Evolutionary conservation across 2,329 filamentous ascomycete genomes (phyloP).

Genomic region (Stemphylium lycopersici): DNA sequence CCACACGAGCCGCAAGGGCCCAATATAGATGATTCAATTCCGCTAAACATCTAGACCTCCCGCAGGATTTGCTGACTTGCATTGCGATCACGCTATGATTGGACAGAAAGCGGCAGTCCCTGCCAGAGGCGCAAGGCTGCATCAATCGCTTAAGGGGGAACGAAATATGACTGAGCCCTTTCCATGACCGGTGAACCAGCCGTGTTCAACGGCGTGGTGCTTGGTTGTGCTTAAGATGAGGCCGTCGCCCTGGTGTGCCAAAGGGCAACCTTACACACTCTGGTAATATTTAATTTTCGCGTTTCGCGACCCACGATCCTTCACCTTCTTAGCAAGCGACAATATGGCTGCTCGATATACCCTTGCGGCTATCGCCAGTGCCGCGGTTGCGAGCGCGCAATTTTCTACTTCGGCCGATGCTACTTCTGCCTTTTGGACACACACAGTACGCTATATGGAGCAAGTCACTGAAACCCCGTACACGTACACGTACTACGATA

Average conservation of each 20-base stretch:
- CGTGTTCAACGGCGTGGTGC: constrained; percentile 18
- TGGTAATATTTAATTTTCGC: constrained; percentile 18
- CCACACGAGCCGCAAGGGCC: constrained; percentile 15
- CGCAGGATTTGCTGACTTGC: constrained; percentile 6
- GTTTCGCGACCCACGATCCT: constrained; percentile 13
- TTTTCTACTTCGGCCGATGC: constrained; percentile 2
- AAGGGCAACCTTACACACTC: constrained; percentile 10
- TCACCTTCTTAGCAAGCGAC: not conserved
- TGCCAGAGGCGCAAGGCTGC: constrained; percentile 24
- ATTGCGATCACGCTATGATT: constrained; percentile 19
- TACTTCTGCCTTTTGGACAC: constrained; percentile 32
- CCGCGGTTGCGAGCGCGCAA: constrained; percentile 20
- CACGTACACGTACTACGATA: constrained; percentile 26
- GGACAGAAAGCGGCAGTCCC: constrained; percentile 4
- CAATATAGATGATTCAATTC: constrained; percentile 27
- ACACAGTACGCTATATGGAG: constrained; percentile 27
- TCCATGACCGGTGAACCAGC: constrained; percentile 29
- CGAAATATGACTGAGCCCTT: constrained; percentile 22
- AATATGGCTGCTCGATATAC: constrained; percentile 25
- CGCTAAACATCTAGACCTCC: constrained; percentile 21
- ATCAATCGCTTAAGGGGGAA: constrained; percentile 23
- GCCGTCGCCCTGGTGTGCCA: constrained; percentile 16
- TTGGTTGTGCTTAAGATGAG: constrained; percentile 30
- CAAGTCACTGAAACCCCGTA: constrained; percentile 20
- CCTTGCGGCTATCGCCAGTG: constrained; percentile 20